A percentile compares a stretch with the other conserved stretches of the same genome.
Evolutionary conservation across 768 basidiomycete species (phyloP).

Genomic region (Amanita inopinata): DNA sequence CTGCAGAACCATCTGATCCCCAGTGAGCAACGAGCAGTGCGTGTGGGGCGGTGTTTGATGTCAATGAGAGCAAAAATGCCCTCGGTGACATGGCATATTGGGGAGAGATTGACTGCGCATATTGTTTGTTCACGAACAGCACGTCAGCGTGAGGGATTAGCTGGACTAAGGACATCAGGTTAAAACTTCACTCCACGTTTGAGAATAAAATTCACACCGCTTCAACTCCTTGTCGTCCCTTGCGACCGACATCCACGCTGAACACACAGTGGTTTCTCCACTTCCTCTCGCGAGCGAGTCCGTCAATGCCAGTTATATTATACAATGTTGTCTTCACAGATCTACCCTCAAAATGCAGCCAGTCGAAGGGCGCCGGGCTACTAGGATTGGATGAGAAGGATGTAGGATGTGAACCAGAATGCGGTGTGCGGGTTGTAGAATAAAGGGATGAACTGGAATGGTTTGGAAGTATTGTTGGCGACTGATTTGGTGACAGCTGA

Average conservation of each 20-base stretch:
- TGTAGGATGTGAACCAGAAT: constrained; percentile 19
- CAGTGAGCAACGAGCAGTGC: constrained; percentile 77
- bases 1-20: constrained; percentile 72
- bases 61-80: constrained; percentile 66
- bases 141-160: constrained; percentile 78
- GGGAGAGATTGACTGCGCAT: constrained; percentile 53
- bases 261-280: constrained; percentile 80
- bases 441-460: constrained; percentile 25
- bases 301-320: constrained; percentile 73
- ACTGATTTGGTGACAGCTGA: constrained; percentile 21
- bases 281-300: constrained; percentile 72
- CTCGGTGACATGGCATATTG: constrained; percentile 59
- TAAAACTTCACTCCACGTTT: constrained; percentile 3
- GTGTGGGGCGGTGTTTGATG: constrained; percentile 57
- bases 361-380: constrained; percentile 74
- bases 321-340: constrained; percentile 70
- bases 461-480: constrained; percentile 19
- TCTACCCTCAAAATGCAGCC: constrained; percentile 80
- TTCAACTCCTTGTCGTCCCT: constrained; percentile 69
- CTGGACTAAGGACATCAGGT: constrained; percentile 26
- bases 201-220: constrained; percentile 40
- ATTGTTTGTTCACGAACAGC: constrained; percentile 68
- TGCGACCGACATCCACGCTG: constrained; percentile 69
- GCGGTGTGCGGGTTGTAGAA: constrained; percentile 24
- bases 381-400: constrained; percentile 32